Percentiles rank a stretch among this genome's conserved stretches.
phyloP scores from a whole-genome alignment of 352 stramenopile species.

The Thalassiosira mediterranea region DNA sequence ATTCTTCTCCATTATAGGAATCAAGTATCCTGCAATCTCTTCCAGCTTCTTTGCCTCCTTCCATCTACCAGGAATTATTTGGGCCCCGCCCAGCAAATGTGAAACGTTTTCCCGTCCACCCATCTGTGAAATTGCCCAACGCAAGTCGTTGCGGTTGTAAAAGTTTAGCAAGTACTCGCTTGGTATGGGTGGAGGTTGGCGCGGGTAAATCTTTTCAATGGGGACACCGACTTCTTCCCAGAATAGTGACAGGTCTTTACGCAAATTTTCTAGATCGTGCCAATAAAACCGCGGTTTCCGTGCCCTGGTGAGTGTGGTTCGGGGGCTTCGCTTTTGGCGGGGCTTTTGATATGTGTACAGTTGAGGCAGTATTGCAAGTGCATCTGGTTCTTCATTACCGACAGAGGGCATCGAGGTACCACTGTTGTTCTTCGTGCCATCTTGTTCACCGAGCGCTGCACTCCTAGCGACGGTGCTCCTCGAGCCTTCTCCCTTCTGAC shows the following conservation, averaged over 20 bases:
- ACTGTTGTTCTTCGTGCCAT: too few relatives aligned
- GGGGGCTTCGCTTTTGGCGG: conserved; percentile 31
- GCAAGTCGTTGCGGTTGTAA: conserved; percentile 69
- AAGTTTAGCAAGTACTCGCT: conserved; percentile 63
- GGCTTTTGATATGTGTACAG: conserved; percentile 47
- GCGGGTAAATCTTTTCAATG: conserved; percentile 14
- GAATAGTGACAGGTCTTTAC: conserved; percentile 50
- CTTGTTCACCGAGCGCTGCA: too few relatives aligned
- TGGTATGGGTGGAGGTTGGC: conserved; percentile 52
- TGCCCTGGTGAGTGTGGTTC: conserved; percentile 7
- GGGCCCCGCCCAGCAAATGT: conserved; percentile 38
- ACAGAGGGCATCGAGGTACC: too few relatives aligned
- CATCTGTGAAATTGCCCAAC: conserved; percentile 52
- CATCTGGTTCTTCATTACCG: conserved; percentile 1
- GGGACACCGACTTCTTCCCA: conserved; percentile 47
- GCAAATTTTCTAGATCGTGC: conserved; percentile 53
- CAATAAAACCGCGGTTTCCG: conserved; percentile 60
- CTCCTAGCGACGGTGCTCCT: too few relatives aligned
- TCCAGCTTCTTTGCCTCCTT: conserved; percentile 45
- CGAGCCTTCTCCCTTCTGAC: too few relatives aligned
- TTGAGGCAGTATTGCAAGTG: conserved; percentile 8
- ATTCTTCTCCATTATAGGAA: conserved; percentile 13
- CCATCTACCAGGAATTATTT: conserved; percentile 72
- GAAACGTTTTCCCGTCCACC: conserved; percentile 52
- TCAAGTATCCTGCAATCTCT: conserved; percentile 51